Conservation (phyloP, 192 early-diverging fungal genomes). For the Backusella psychrophila region DNA sequence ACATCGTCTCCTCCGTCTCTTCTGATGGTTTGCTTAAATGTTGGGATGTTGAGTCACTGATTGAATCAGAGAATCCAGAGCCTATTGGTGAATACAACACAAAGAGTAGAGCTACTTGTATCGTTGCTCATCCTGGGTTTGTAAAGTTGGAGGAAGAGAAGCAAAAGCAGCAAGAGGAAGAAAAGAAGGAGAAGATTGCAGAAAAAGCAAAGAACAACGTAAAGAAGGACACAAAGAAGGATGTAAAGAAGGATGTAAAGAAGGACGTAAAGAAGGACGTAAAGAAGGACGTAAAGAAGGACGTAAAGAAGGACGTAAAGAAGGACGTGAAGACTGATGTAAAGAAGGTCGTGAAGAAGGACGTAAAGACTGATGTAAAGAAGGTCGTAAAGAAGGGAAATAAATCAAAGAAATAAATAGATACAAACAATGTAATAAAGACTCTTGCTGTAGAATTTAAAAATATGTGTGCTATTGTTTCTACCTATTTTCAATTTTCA, state of each 20-base stretch:
- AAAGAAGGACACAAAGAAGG: not conserved
- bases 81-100: conserved; percentile 57
- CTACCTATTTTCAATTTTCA: too few relatives aligned
- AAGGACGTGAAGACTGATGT: not conserved
- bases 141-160: conserved; percentile 4
- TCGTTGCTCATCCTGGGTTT: conserved; percentile 23
- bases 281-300: not conserved
- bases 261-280: not conserved
- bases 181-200: not conserved
- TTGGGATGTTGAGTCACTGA: conserved; percentile 59
- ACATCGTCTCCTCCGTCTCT: conserved; percentile 56
- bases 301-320: not conserved
- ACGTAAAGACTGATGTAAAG: not conserved
- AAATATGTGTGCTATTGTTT: not conserved
- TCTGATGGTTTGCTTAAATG: conserved; percentile 72
- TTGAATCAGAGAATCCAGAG: conserved; percentile 12
- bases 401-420: conserved; percentile 2
- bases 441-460: too few relatives aligned
- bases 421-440: too few relatives aligned
- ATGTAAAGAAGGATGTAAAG: not conserved
- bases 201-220: not conserved
- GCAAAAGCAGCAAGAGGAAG: not conserved
- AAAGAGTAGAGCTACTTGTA: conserved; percentile 58
- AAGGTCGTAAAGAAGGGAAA: not conserved
- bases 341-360: not conserved